Evolutionary conservation across 2,329 filamentous ascomycete genomes (phyloP), one percentile per base, ranked within the genome.

Genomic region (Rhynchosporium secalis): DNA sequence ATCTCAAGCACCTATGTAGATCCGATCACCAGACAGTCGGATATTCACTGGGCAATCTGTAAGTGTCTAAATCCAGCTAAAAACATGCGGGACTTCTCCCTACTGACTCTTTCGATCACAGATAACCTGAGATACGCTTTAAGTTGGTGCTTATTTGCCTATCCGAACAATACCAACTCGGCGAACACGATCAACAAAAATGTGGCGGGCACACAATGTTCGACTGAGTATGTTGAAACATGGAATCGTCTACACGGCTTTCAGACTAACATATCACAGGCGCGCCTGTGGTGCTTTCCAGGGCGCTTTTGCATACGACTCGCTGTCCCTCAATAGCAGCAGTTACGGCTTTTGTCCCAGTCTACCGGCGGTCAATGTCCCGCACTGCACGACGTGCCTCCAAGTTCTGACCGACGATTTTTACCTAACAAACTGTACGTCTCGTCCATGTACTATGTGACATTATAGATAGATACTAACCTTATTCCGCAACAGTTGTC

Each of bases 71-170:
- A 20, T 10, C 9, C 6, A 36, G 33, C 33, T 5, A 10, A 36
- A 36, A 10, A 36, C 33, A 6, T 36, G 33, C 33, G 33, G 33
- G 6, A 36, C 5, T 36, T 1, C 33, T 36, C 41, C 13, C n/a
- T 15, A 38, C 48, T 62, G 38, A 57, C 33, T 26, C 3, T 26
- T 33, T 33, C 38, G 26, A 12, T 12, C 1, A 12, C 45, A 86
- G 84, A 86, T 66, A 87, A 87, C 66, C 66, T 86, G 58, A 79
- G 85, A 70, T 86, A 80, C 68, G 78, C 83, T 5, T 66, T 81
- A 1, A 81, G 81, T 1, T 80, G 80, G 68, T 88, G 86, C 68
- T 68, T 87, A 0, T 87, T 79, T 63, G 81, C 81, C 2, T 72
- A 74, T 5, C 79, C 80, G 0, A 73, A 77, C 36, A 80, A 82